Evolutionary conservation across 345 rosid genomes (phyloP), one percentile per base, ranked within the genome.

Genomic region (Leavenworthia alabamica): DNA sequence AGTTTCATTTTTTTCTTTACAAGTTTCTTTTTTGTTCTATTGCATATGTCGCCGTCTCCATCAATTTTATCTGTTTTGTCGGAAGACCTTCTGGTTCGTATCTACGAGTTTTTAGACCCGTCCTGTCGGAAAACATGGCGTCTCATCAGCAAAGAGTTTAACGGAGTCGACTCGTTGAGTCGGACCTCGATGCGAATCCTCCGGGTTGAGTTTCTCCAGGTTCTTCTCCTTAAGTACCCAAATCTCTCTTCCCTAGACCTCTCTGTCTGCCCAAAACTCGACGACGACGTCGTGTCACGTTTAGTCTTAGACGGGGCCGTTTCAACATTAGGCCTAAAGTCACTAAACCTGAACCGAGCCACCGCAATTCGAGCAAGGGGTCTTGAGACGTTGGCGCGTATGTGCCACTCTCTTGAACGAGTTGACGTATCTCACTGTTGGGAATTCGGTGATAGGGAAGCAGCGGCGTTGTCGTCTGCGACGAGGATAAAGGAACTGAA

Each of bases 381-480:
- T 1, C 55, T 92, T 54, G 86, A 80, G 80, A 70, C 69, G 73
- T 47, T 92, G 20, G 74, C 78, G 22, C 71, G 77, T 51, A 74
- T 83, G 13, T 89, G 90, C 52, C 75, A 74, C 44, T 17, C 57
- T 57, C 77, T 89, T 58, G 90, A 83, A 78, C 51, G 79, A 24
- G 72, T 92, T 11, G 91, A 89, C 59, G 86, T 92, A 69, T 92
- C 98, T 19, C 74, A 85, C 42, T 86, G 87, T 48, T 75, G 82
- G 27, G 78, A 81, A 46, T 80, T 86, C 35, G 94, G 95, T 4
- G 96, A 89, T 52, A 60, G 82, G 40, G 98, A 89, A 72, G 95
- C 95, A 28, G 96, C 88, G 36, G 98, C 98, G 19, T 47, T 91
- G 28, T 83, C 95, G n/a, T 32, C 29, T 4, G 88, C 77, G 3